phyloP scores from a whole-genome alignment of 1,284 basidiomycete species.

The Pseudozyma pruni region DNA sequence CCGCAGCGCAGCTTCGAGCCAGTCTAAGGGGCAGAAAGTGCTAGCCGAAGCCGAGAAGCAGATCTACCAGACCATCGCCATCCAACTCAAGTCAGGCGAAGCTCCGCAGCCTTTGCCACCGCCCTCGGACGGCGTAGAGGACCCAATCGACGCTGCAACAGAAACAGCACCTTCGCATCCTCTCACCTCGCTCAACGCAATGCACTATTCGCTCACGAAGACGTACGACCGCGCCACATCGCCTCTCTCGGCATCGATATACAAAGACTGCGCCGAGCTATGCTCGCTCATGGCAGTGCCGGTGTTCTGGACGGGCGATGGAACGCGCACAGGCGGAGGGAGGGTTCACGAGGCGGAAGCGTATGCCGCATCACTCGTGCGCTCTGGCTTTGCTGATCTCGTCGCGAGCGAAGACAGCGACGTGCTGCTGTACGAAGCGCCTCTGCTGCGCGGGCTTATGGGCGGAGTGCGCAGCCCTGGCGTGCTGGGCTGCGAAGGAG shows the following conservation, averaged over 20 bases:
- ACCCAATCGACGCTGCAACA: neutral
- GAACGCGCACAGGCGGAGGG: slow-evolving; percentile 49
- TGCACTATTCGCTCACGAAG: slow-evolving; percentile 42
- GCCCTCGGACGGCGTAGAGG: neutral
- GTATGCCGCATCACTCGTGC: slow-evolving; percentile 62
- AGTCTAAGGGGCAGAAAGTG: slow-evolving; percentile 36
- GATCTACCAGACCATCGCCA: slow-evolving; percentile 35
- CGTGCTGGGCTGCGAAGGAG: slow-evolving; percentile 13
- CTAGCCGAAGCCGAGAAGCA: slow-evolving; percentile 37
- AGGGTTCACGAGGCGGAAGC: slow-evolving; percentile 67
- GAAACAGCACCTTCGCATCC: slow-evolving; percentile 1
- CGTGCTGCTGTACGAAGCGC: slow-evolving; percentile 65
- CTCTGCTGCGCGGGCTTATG: slow-evolving; percentile 61
- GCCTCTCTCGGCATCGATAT: slow-evolving; percentile 47
- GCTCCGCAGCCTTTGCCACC: slow-evolving; percentile 12
- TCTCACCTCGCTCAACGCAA: slow-evolving; percentile 27
- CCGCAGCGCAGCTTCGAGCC: slow-evolving; percentile 13
- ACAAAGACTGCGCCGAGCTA: slow-evolving; percentile 53
- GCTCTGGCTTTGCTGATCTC: slow-evolving; percentile 59
- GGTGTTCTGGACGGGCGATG: slow-evolving; percentile 62
- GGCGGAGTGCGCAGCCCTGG: slow-evolving; percentile 30
- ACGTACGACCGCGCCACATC: slow-evolving; percentile 52
- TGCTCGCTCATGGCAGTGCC: slow-evolving; percentile 56
- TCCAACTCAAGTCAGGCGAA: slow-evolving; percentile 29
- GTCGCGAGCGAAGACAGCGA: slow-evolving; percentile 68